Evolutionary conservation across 2,329 filamentous ascomycete genomes (phyloP).

Genomic region (Ophiostoma sp.): DNA sequence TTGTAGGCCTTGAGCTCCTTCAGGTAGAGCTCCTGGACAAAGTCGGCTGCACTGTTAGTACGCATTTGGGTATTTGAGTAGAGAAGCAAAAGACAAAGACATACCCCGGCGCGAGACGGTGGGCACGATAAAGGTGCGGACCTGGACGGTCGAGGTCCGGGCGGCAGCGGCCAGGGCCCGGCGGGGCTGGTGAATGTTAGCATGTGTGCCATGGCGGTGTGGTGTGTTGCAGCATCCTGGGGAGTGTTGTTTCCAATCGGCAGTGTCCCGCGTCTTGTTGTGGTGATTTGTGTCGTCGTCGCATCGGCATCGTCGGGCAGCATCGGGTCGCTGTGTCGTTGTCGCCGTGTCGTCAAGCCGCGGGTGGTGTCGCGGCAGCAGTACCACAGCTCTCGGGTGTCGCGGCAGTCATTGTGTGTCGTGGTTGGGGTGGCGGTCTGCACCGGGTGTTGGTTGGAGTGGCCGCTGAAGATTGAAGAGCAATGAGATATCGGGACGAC

Average conservation of each 20-base stretch:
- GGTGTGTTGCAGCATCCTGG: background rate
- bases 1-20: slow-evolving; percentile 96
- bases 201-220: background rate
- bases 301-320: background rate
- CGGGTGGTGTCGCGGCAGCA: no score
- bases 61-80: no score
- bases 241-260: background rate
- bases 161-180: slow-evolving; percentile 43
- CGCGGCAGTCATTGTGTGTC: background rate
- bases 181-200: slow-evolving; percentile 38
- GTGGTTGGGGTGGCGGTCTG: background rate
- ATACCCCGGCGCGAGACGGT: slow-evolving; percentile 59
- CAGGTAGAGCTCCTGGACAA: slow-evolving; percentile 96
- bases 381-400: background rate
- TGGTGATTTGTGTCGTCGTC: background rate
- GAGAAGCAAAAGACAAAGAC: slow-evolving; percentile 30
- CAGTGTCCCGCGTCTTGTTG: background rate
- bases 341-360: background rate
- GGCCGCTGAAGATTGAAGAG: background rate
- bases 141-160: slow-evolving; percentile 35
- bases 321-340: background rate
- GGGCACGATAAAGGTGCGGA: slow-evolving; percentile 50
- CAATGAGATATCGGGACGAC: background rate
- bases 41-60: slow-evolving; percentile 63
- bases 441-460: background rate